Conservation (phyloP, 192 early-diverging fungal species). For the Paraglomus occultum region DNA sequence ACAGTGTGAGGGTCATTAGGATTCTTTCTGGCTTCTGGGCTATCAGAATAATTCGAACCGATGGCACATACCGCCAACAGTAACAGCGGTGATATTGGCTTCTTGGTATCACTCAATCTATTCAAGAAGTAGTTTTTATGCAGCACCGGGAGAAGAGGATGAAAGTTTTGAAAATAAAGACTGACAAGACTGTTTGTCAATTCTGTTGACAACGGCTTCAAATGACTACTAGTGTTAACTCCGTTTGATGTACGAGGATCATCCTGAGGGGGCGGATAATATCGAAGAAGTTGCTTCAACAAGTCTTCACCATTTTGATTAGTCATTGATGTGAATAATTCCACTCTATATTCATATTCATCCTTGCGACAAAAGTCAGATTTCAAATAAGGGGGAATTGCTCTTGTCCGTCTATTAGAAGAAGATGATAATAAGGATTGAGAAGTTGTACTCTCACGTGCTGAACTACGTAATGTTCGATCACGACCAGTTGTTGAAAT, state of each 20-base stretch:
- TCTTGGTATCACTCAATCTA: conserved; percentile 12
- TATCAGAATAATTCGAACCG: conserved; percentile 18
- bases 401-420: background rate
- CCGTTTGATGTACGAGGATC: background rate
- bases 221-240: too few relatives aligned
- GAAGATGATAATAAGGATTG: too few relatives aligned
- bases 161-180: conserved; percentile 24
- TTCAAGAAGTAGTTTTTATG: conserved; percentile 17
- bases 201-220: background rate
- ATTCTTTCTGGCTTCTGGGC: conserved; percentile 1
- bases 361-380: background rate
- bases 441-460: too few relatives aligned
- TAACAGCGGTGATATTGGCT: conserved; percentile 1
- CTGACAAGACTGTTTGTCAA: background rate
- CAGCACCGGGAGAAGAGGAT: conserved; percentile 10
- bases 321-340: conserved; percentile 7
- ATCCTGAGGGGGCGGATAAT: conserved; percentile 3
- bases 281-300: conserved; percentile 1
- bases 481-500: too few relatives aligned
- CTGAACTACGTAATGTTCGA: too few relatives aligned
- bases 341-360: conserved; percentile 13
- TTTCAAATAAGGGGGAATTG: conserved; percentile 7
- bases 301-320: conserved; percentile 1
- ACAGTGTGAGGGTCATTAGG: background rate
- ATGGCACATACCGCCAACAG: conserved; percentile 20